phyloP scores from a whole-genome alignment of 2,329 filamentous ascomycete genomes.

The Dactylonectria estremocensis region DNA sequence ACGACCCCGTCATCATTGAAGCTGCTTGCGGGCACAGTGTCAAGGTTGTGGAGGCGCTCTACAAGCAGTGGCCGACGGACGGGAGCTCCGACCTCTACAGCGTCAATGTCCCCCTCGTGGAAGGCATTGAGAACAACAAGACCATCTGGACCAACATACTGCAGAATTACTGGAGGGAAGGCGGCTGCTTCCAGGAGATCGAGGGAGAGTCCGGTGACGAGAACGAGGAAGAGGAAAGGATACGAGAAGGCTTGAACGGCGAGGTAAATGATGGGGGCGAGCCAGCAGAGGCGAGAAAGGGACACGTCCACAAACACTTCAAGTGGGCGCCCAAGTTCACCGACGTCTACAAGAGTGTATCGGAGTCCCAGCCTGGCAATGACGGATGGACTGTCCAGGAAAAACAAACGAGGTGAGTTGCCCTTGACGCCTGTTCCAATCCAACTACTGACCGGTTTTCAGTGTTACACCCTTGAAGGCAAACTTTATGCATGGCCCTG shows the following conservation, averaged over 20 bases:
- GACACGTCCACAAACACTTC: conserved; percentile 87
- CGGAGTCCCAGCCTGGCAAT: conserved; percentile 83
- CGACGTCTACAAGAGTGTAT: conserved; percentile 91
- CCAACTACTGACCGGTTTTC: conserved; percentile 26
- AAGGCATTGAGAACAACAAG: conserved; percentile 79
- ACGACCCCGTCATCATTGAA: conserved; percentile 85
- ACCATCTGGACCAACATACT: conserved; percentile 89
- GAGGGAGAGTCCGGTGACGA: conserved; percentile 76
- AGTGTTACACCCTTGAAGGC: conserved; percentile 93
- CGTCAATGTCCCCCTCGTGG: conserved; percentile 90
- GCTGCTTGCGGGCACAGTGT: conserved; percentile 83
- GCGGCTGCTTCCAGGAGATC: conserved; percentile 88
- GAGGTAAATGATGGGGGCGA: conserved; percentile 57
- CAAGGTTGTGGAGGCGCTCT: conserved; percentile 84
- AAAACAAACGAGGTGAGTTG: conserved; percentile 83
- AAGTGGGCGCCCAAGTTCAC: conserved; percentile 93
- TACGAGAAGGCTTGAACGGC: conserved; percentile 76
- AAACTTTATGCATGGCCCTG: conserved; percentile 86
- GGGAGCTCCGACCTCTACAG: conserved; percentile 85
- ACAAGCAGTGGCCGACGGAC: conserved; percentile 79
- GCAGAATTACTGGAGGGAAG: conserved; percentile 91
- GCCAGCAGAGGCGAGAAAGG: conserved; percentile 47
- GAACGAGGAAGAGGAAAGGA: conserved; percentile 79
- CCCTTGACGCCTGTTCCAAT: background rate
- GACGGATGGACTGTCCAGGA: conserved; percentile 95